Conservation (phyloP, 208 protist genomes). For the Angomonas ambiguus region DNA sequence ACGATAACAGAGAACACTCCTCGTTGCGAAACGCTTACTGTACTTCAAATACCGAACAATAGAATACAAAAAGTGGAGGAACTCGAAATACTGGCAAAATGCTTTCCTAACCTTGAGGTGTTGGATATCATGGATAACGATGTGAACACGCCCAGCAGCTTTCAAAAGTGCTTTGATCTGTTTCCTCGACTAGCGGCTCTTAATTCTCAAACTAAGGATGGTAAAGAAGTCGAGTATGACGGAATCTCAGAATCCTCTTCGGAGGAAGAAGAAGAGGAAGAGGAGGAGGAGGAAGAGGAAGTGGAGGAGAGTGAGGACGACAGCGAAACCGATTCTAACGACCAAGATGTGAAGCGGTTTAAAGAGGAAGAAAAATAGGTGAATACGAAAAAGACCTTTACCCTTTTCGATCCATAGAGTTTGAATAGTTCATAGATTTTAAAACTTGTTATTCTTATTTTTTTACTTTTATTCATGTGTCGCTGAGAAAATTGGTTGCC, state of each 20-base stretch:
- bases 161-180: constrained; percentile 39
- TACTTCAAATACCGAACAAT: constrained; percentile 75
- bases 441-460: neutral
- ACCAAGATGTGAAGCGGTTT: neutral
- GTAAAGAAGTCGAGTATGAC: constrained; percentile 40
- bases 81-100: constrained; percentile 37
- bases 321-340: neutral
- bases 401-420: neutral
- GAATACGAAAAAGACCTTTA: neutral
- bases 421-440: neutral
- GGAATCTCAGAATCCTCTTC: constrained; percentile 27
- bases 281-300: constrained; percentile 16
- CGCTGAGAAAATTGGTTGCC: too few species aligned
- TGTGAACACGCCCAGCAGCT: constrained; percentile 38
- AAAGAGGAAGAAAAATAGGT: constrained; percentile 7
- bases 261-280: constrained; percentile 23
- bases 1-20: constrained; percentile 24
- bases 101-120: constrained; percentile 60
- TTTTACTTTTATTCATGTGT: neutral
- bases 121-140: constrained; percentile 62
- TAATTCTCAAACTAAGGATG: constrained; percentile 44
- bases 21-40: constrained; percentile 22
- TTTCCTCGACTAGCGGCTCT: constrained; percentile 51
- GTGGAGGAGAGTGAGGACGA: constrained; percentile 3
- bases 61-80: constrained; percentile 38